Evolutionary conservation across 139 green algal species (phyloP), one percentile per base, ranked within the genome.

Genomic region (Chlorella sp.): DNA sequence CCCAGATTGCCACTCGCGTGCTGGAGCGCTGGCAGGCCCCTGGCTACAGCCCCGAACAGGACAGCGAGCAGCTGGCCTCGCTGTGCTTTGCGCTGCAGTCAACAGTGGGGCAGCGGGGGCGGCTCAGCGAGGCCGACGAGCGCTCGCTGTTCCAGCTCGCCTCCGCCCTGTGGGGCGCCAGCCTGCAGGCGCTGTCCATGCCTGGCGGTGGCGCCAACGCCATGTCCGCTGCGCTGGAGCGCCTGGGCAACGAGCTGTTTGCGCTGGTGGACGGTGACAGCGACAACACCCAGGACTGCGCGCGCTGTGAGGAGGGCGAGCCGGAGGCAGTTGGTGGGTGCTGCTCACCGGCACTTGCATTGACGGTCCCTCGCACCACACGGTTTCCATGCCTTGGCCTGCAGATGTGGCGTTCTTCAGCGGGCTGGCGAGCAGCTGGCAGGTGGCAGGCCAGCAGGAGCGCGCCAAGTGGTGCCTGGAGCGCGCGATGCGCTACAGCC

Each of bases 41-140:
- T 23, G 78, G 39, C 28, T 39, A 21, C 63, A 47, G 47, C n/a
- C 21, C 44, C 2, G 20, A 65, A 18, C 44, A 41, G 2, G 39
- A 74, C 4, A 4, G 18, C 39, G 78, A 74, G 17, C 17, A 20
- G 6, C 41, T 83, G 39, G 63, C 78, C 1, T 25, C 36, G 28
- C 39, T 83, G 63, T 75, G 78, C 78, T 83, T 83, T 75, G 78
- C 78, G 4, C 39, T 83, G 18, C 78, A 57, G 11, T 70, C 78
- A 9, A 34, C 63, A 0, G 21, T 83, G 18, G 78, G 78, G 6
- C 21, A 25, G 3, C 4, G n/a, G 4, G 64, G 55, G 20, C 60
- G 36, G 36, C 38, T 82, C 6, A 26, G 30, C 1, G 36, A 82
- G 4, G 60, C 34, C 36, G 76, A 82, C 13, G 38, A 68, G 1